Percentiles rank a stretch among this genome's conserved stretches.
These are phyloP conservation scores for Blastosporella zonata DNA, from an alignment of 1,284 basidiomycete species.

Conservation along the genomic window DNA sequence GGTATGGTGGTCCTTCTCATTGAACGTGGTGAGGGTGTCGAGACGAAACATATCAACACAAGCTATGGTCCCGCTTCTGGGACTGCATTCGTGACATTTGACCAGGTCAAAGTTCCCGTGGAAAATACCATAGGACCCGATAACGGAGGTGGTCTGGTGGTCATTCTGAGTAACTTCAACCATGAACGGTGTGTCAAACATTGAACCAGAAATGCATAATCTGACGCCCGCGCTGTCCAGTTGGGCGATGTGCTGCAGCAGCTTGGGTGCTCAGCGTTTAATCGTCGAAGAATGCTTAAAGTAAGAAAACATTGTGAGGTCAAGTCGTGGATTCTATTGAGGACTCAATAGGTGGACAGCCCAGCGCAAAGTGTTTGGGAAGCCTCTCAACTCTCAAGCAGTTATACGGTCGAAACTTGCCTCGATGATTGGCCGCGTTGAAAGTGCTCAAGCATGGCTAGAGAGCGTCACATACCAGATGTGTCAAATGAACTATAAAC, in stretches of 20 bases:
- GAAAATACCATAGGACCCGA: slow-evolving; percentile 80
- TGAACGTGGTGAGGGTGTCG: slow-evolving; percentile 65
- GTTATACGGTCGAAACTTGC: slow-evolving; percentile 80
- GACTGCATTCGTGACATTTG: slow-evolving; percentile 80
- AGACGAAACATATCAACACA: slow-evolving; percentile 79
- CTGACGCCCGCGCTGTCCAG: not conserved
- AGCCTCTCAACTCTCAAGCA: slow-evolving; percentile 71
- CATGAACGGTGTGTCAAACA: slow-evolving; percentile 26
- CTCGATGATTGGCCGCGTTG: slow-evolving; percentile 72
- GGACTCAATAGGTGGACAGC: slow-evolving; percentile 50
- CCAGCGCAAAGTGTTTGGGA: slow-evolving; percentile 74
- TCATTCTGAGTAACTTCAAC: slow-evolving; percentile 45
- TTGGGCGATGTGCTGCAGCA: slow-evolving; percentile 39
- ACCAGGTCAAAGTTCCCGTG: slow-evolving; percentile 78
- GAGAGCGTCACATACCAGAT: slow-evolving; percentile 82
- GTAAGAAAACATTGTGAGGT: slow-evolving; percentile 30
- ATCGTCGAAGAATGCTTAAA: slow-evolving; percentile 67
- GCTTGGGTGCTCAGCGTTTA: slow-evolving; percentile 55
- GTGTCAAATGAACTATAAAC: slow-evolving; percentile 58
- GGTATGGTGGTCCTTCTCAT: slow-evolving; percentile 75
- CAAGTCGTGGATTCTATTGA: slow-evolving; percentile 16
- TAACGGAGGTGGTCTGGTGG: slow-evolving; percentile 68
- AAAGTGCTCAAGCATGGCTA: slow-evolving; percentile 75
- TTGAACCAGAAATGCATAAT: not conserved
- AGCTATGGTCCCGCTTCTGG: slow-evolving; percentile 68